Base-by-base conservation (phyloP, 805 yeast genomes). In the Wickerhamomyces canadensis region DNA sequence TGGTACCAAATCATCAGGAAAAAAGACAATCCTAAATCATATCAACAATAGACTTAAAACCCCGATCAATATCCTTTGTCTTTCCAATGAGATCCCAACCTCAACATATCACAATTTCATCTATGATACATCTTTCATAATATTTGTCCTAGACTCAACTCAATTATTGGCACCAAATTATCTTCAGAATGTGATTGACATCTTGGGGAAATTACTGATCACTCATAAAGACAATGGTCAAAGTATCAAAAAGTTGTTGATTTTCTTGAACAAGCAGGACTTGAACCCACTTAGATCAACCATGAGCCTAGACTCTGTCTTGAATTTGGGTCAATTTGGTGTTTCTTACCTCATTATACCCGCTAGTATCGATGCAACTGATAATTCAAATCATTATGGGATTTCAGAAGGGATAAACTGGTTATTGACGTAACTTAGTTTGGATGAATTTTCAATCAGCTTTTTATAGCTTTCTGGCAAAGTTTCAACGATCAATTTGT, bases 391-490 rank as follows among this genome's bases (percentile, higher is more conserved):
- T 9, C 9, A n/a, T 35, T 44, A 49, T 48, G 58, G 58, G 4
- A 42, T 52, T 21, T 40, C 51, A 1, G 56, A 53, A 31, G 58
- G 55, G 1, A 45, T 53, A 26, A 48, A 48, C 29, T 53, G 58
- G 58, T 36, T 49, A 31, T 48, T 54, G 44, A 48, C 34, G 36
- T 51, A 50, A 30, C 51, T 41, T 14, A 34, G 19, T 29, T 47
- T 54, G 27, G 45, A 35, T 19, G 34, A 24, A 3, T 27, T 25
- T 36, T 60, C 65, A 37, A 56, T 57, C 5, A 50, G 12, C 28
- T 48, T 52, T 31, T 54, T 58, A 37, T 46, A 57, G 28, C 61
- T 49, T 33, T 52, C 57, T 13, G 54, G 46, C 18, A 64, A 42
- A 36, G 46, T 13, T 24, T 35, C 34, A 34, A 43, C 36, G 19